Conservation (phyloP, 1,284 basidiomycete genomes). For the Ganoderma resinaceum region DNA sequence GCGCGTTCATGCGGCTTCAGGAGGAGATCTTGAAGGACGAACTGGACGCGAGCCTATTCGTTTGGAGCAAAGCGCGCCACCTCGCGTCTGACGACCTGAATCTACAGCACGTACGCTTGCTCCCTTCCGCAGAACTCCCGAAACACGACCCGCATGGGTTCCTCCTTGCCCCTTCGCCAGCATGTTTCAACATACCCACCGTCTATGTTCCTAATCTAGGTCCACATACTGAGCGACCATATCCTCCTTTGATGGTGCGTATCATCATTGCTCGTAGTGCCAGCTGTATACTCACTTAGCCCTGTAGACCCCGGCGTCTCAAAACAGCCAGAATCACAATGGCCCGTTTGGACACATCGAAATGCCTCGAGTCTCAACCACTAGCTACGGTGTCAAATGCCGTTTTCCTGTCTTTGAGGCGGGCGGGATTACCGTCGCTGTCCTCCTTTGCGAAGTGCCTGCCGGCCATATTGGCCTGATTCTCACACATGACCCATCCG, state of each 20-base stretch:
- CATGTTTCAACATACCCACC: not conserved
- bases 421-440: constrained; percentile 4
- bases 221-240: not conserved
- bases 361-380: not conserved
- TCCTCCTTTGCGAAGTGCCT: constrained; percentile 1
- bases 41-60: constrained; percentile 12
- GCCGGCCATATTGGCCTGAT: not conserved
- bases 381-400: not conserved
- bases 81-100: not conserved
- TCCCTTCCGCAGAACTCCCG: not conserved
- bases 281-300: not conserved
- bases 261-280: not conserved
- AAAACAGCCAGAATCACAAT: not conserved
- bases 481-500: not conserved
- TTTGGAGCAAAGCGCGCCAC: not conserved
- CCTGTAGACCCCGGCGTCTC: not conserved
- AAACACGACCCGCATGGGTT: not conserved
- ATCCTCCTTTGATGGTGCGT: not conserved
- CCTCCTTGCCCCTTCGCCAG: constrained; percentile 4
- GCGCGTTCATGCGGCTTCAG: constrained; percentile 6
- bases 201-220: not conserved
- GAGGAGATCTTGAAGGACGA: constrained; percentile 4
- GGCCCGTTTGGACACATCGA: constrained; percentile 5
- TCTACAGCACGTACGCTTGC: not conserved
- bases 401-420: constrained; percentile 9